Evolutionary conservation across 306 rosid genomes (phyloP), one percentile per base, ranked within the genome.

Genomic region (Morella rubra): DNA sequence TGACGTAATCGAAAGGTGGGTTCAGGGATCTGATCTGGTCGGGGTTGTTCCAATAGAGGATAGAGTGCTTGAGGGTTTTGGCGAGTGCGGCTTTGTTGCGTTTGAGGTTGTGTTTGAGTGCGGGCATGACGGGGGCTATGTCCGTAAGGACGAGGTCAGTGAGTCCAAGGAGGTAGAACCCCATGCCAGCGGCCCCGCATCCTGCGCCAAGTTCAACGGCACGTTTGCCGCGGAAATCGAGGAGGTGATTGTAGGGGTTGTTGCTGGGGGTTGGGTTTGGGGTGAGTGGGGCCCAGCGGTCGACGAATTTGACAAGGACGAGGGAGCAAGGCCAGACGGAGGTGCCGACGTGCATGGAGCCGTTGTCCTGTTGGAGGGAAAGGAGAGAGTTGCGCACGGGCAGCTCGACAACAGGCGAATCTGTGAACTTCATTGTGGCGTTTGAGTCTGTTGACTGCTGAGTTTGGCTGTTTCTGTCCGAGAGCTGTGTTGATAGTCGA

Each of bases 261-360:
- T 58, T 16, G 54, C 27, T 16, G 32, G 69, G 44, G 22, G 0
- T 37, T 19, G 50, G 22, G 67, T 54, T 37, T 47, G 45, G 72
- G 11, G 66, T 1, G 24, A 60, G 69, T 11, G 88, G 84, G 81
- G 83, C 79, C 98, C 97, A 94, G 50, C 97, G 96, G 47, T 94
- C 96, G 50, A 70, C 73, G 87, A 94, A 94, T 84, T 91, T 94
- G 83, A 91, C 98, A 70, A 94, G 95, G 79, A 94, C 87, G 44
- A 94, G 87, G 47, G 97, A 94, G 70, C 98, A 94, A 1, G 98
- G 97, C 98, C 98, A 91, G 46, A 94, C 97, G 80, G 97, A 82
- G 80, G 94, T 94, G 47, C 96, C 97, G 18, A 91, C 97, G 84
- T 94, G 96, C 77, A 94, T 60, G 76, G 98, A 90, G 5, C 91